Percentiles rank a stretch among this genome's conserved stretches.
These are phyloP conservation scores for Hanseniaspora gamundiae DNA, from an alignment of 1,139 yeast genomes.

Conservation along the genomic window DNA sequence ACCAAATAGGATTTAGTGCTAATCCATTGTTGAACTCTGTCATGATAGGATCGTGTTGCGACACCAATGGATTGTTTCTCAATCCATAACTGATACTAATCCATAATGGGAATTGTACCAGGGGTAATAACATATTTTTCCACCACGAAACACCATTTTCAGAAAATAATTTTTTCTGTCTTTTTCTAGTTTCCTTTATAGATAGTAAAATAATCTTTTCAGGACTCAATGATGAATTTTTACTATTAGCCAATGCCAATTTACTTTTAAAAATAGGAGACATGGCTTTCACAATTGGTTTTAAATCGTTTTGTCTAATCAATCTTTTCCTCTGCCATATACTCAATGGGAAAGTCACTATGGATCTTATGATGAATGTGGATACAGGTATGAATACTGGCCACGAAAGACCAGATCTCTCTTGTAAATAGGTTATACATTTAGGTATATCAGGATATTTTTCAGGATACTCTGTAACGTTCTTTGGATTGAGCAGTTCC, in stretches of 20 bases:
- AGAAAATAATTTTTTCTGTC: constrained; percentile 60
- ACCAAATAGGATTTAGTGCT: constrained; percentile 24
- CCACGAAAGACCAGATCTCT: constrained; percentile 64
- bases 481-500: constrained; percentile 2
- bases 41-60: constrained; percentile 27
- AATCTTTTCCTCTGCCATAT: constrained; percentile 56
- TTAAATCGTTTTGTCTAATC: constrained; percentile 54
- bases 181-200: constrained; percentile 61
- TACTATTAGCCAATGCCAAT: constrained; percentile 40
- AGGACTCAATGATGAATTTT: constrained; percentile 47
- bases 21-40: constrained; percentile 20
- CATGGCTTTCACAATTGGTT: constrained; percentile 62
- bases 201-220: constrained; percentile 68
- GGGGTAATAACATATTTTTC: constrained; percentile 66
- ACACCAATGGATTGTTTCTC: constrained; percentile 32
- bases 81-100: constrained; percentile 61
- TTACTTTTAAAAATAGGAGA: constrained; percentile 64
- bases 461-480: constrained; percentile 3
- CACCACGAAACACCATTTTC: constrained; percentile 61
- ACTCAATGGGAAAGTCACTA: constrained; percentile 70
- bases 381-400: constrained; percentile 65
- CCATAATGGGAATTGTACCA: constrained; percentile 85
- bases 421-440: constrained; percentile 38
- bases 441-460: constrained; percentile 23
- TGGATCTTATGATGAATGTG: constrained; percentile 51